Base-by-base conservation (phyloP, 2,329 filamentous ascomycete species). In the Colletotrichum theobromicola region DNA sequence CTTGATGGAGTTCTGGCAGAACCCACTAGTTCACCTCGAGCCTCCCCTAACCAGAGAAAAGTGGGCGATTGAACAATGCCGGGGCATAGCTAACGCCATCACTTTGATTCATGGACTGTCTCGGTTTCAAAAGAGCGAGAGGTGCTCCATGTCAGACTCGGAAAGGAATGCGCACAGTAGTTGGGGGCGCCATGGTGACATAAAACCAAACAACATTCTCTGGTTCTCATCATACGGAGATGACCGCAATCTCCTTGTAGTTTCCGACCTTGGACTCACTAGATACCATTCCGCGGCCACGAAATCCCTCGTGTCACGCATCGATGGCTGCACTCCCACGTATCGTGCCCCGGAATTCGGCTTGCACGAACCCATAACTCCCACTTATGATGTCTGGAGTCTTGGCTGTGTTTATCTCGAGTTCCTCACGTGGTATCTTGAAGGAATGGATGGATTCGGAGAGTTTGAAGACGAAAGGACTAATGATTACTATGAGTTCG, bases 391-490 rank as follows among this genome's bases (percentile, higher is more conserved):
- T 50, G 75, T 79, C 2, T 82, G 80, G 80, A 77, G 77, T 10
- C 75, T 81, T 53, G 80, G 80, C 0, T 81, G 80, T 34, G 77
- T 80, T 13, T 77, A 77, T n/a, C 50, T 81, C 2, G 80, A 81
- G 67, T 79, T 77, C 21, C 37, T 79, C 50, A 75, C 80, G 7
- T 81, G 80, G 79, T 74, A 65, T 32, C 7, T 71, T 2, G 42
- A 64, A 15, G 71, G 67, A 2, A 21, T n/a, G 9, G 53, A 55
- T 1, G 34, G 9, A 32, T 70, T 42, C 21, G 28, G 46, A 69
- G 35, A 24, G 57, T 42, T 12, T 42, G 64, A 57, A 57, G n/a
- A 4, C 32, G 13, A 18, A n/a, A 57, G 21, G 5, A 18, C 15
- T 2, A 34, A 35, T 16, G 42, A 42, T 34, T 18, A 7, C 28